Base-by-base conservation (phyloP, 1,139 yeast genomes). In the Sugiyamaella sp. region DNA sequence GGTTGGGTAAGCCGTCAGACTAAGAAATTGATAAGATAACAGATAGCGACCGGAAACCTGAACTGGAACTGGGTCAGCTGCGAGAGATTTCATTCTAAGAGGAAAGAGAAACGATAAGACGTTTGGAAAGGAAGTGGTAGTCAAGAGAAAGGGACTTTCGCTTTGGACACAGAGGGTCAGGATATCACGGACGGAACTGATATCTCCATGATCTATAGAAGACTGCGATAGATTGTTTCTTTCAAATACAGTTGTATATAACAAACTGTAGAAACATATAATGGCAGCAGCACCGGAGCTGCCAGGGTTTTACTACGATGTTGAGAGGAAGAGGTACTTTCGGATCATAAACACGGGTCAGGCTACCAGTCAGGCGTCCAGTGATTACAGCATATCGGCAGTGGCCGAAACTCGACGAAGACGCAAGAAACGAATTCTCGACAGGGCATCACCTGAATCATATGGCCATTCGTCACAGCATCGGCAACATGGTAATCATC, bases 231-330 rank as follows among this genome's bases (percentile, higher is more conserved):
- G n/a, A n/a, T n/a, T n/a, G n/a, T n/a, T n/a, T n/a, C n/a, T n/a
- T n/a, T n/a, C n/a, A n/a, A n/a, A n/a, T n/a, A n/a, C n/a, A n/a
- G n/a, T n/a, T n/a, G n/a, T n/a, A n/a, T n/a, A n/a, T n/a, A n/a
- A n/a, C n/a, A n/a, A n/a, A n/a, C n/a, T n/a, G n/a, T n/a, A n/a
- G n/a, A 6, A 25, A 41, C 25, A 35, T 41, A 27, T 2, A 41
- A 21, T 17, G 21, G 19, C 29, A 16, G 20, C 12, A 5, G 19
- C 24, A 4, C 49, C 53, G 12, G 58, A 57, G 41, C 50, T 61
- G 22, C 63, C 63, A 16, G 64, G 63, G 35, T 61, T 57, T 42
- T 61, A 57, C 44, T 61, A 56, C 42, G 64, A 61, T 37, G 52
- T 49, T 17, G 59, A 54, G 41, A 44, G 60, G 41, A 39, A 53